These are phyloP conservation scores for Fusarium liriodendri DNA, from an alignment of 2,329 filamentous ascomycete genomes.

Conservation along the genomic window DNA sequence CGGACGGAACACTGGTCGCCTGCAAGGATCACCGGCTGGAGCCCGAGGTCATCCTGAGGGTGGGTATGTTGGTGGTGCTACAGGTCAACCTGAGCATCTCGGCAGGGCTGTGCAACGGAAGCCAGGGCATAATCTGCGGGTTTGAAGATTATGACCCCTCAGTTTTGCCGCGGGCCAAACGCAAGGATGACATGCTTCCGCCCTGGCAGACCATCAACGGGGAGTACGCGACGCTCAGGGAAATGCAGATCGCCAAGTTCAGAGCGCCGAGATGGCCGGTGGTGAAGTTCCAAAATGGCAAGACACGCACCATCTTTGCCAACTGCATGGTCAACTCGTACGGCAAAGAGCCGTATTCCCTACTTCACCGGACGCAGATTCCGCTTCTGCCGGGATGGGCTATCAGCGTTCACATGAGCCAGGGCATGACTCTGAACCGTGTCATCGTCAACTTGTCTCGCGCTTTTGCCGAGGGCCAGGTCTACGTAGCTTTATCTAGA, in stretches of 20 bases:
- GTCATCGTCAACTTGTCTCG: constrained; percentile 65
- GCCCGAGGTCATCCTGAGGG: constrained; percentile 12
- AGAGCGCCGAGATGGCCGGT: constrained; percentile 28
- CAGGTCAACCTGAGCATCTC: constrained; percentile 36
- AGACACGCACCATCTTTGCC: constrained; percentile 58
- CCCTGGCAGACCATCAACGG: constrained; percentile 1
- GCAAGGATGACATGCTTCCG: background rate
- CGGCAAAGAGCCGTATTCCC: constrained; percentile 58
- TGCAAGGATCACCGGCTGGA: constrained; percentile 13
- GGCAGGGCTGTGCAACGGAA: constrained; percentile 37
- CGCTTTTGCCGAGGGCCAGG: constrained; percentile 68
- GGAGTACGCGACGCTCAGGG: constrained; percentile 9
- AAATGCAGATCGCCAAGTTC: constrained; percentile 17
- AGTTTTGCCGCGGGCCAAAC: background rate
- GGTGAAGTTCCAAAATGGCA: constrained; percentile 64
- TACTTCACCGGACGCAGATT: constrained; percentile 69
- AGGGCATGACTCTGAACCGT: constrained; percentile 71
- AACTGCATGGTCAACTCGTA: constrained; percentile 61
- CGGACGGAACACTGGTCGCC: background rate
- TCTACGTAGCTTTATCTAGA: constrained; percentile 61
- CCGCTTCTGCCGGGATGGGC: constrained; percentile 71
- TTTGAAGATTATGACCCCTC: background rate
- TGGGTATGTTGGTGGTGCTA: constrained; percentile 38
- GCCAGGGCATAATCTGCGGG: constrained; percentile 38
- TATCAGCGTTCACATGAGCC: constrained; percentile 71